Percentiles rank a stretch among this genome's conserved stretches.
Evolutionary conservation across 1,139 yeast species (phyloP).

Genomic region (Taphrina flavorubra): DNA sequence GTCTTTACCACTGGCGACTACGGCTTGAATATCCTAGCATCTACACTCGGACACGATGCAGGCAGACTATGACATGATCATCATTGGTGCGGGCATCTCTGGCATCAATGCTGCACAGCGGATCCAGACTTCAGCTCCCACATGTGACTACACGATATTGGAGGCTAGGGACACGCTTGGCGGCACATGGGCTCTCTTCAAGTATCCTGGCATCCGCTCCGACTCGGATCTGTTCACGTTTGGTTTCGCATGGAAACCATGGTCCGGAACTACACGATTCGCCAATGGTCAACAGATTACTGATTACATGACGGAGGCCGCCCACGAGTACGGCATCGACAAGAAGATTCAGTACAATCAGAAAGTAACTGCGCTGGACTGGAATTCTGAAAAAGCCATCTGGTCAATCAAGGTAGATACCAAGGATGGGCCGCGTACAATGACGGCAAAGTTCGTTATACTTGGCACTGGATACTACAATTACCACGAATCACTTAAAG

Average conservation of each 20-base stretch:
- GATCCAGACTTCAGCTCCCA: slow-evolving; percentile 53
- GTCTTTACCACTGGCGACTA: too few species aligned
- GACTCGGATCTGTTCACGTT: slow-evolving; percentile 52
- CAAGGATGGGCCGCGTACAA: slow-evolving; percentile 48
- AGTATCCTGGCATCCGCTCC: slow-evolving; percentile 48
- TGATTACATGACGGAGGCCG: slow-evolving; percentile 49
- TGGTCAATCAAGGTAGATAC: slow-evolving; percentile 53
- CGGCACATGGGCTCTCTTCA: slow-evolving; percentile 58
- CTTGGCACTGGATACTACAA: slow-evolving; percentile 55
- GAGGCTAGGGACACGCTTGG: slow-evolving; percentile 55
- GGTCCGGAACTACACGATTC: slow-evolving; percentile 57
- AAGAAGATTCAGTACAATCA: slow-evolving; percentile 51
- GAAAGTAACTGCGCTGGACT: slow-evolving; percentile 48
- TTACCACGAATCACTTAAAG: slow-evolving; percentile 50
- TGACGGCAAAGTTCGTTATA: slow-evolving; percentile 51
- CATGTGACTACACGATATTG: slow-evolving; percentile 50
- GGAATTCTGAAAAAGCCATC: slow-evolving; percentile 49
- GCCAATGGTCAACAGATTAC: slow-evolving; percentile 57
- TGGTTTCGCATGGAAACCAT: slow-evolving; percentile 56
- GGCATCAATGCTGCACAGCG: slow-evolving; percentile 57
- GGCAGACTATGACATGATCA: slow-evolving; percentile 53
- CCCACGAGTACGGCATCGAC: slow-evolving; percentile 56
- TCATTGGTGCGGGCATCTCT: slow-evolving; percentile 59
- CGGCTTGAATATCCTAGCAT: too few species aligned
- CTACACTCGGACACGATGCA: slow-evolving; percentile 43